Evolutionary conservation across 257 asterid genomes (phyloP).

Genomic region (Fraxinus anomala): DNA sequence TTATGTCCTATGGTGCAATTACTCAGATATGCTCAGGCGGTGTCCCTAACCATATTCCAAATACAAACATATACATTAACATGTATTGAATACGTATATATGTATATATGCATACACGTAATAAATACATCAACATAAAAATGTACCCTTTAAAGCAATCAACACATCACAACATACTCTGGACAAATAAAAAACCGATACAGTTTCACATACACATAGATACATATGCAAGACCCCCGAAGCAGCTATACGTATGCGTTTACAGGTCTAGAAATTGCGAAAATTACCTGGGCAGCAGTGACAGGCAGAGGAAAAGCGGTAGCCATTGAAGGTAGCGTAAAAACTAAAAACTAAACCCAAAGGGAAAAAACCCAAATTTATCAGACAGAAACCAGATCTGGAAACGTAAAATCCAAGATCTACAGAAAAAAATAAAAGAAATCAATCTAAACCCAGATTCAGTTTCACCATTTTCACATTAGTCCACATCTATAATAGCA

Average conservation of each 20-base stretch:
- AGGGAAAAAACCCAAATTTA: conserved; percentile 10
- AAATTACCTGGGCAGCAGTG: conserved; percentile 80
- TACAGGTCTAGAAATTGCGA: background rate
- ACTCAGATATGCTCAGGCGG: background rate
- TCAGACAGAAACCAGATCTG: conserved; percentile 66
- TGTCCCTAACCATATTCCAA: background rate
- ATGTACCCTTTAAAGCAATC: background rate
- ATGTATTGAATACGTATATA: background rate
- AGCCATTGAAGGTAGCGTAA: conserved; percentile 50
- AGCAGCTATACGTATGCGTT: background rate
- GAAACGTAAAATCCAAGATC: conserved; percentile 53
- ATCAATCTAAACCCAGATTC: conserved; percentile 28
- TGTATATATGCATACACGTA: background rate
- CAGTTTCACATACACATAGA: background rate
- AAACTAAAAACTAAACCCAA: background rate
- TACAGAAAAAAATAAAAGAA: conserved; percentile 17
- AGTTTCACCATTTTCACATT: conserved; percentile 36
- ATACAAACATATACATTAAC: background rate
- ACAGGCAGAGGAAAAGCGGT: conserved; percentile 73
- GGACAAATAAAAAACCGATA: background rate
- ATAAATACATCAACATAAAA: background rate
- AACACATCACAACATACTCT: background rate
- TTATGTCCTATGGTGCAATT: background rate
- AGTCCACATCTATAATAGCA: conserved; percentile 17
- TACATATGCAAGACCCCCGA: background rate